These are phyloP conservation scores for Mortierella sp. DNA, from an alignment of 371 early-diverging fungal species.

Conservation along the genomic window DNA sequence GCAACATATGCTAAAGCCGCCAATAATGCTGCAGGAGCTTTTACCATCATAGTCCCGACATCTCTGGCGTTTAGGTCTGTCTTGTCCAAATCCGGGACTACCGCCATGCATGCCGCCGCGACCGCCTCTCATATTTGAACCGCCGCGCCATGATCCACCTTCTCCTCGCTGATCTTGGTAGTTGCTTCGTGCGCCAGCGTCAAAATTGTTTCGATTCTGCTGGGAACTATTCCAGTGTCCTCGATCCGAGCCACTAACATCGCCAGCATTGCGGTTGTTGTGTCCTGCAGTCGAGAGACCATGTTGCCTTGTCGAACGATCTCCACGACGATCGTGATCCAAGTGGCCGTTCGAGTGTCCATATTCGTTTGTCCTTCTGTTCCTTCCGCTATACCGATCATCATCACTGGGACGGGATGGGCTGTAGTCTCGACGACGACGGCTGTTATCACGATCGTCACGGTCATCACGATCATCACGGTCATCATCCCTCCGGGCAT, in stretches of 20 bases:
- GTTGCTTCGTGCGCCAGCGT: slow-evolving; percentile 15
- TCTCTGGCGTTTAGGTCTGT: slow-evolving; percentile 55
- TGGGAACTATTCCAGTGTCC: slow-evolving; percentile 33
- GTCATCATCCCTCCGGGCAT: slow-evolving; percentile 67
- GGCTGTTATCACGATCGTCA: no score
- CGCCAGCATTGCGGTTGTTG: slow-evolving; percentile 30
- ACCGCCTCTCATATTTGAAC: slow-evolving; percentile 51
- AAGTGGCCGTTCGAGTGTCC: slow-evolving; percentile 12
- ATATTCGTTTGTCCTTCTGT: slow-evolving; percentile 15
- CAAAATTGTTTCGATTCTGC: slow-evolving; percentile 13
- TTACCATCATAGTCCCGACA: slow-evolving; percentile 84
- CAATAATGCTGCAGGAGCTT: neutral
- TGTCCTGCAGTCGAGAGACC: slow-evolving; percentile 35
- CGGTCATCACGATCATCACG: no score
- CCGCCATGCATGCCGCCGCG: slow-evolving; percentile 55
- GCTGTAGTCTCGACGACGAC: slow-evolving; percentile 44
- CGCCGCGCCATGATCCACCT: slow-evolving; percentile 45
- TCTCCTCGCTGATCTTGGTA: slow-evolving; percentile 41
- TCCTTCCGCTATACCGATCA: slow-evolving; percentile 10
- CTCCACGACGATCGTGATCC: slow-evolving; percentile 36
- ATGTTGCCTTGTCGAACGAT: slow-evolving; percentile 26
- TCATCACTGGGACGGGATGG: slow-evolving; percentile 50
- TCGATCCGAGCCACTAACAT: slow-evolving; percentile 5
- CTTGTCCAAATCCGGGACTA: slow-evolving; percentile 44
- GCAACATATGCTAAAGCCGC: neutral